phyloP scores from a whole-genome alignment of 306 rosid genomes.

The Dalbergia oliveri region DNA sequence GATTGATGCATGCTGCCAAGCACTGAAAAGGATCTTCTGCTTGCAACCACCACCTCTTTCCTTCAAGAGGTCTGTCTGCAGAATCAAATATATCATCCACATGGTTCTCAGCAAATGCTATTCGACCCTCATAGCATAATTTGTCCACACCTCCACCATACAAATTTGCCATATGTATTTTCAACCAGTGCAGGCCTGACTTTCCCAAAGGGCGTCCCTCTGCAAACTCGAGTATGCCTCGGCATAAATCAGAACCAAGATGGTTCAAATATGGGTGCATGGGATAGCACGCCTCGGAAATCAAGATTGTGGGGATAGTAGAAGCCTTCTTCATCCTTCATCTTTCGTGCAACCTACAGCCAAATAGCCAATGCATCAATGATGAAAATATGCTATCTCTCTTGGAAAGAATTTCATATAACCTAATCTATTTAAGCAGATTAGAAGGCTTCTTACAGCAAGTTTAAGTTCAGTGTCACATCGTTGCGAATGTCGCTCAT shows the following conservation, averaged over 20 bases:
- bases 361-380: conserved; percentile 41
- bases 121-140: conserved; percentile 73
- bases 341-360: conserved; percentile 90
- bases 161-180: conserved; percentile 95
- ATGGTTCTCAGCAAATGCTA: conserved; percentile 74
- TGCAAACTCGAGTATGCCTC: conserved; percentile 92
- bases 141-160: conserved; percentile 95
- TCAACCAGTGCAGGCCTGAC: conserved; percentile 91
- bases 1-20: conserved; percentile 87
- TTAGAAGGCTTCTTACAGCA: conserved; percentile 70
- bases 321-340: conserved; percentile 96
- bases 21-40: conserved; percentile 99
- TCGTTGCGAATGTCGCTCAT: conserved; percentile 87
- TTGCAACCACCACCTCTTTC: conserved; percentile 91
- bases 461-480: conserved; percentile 96
- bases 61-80: conserved; percentile 92
- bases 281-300: conserved; percentile 98
- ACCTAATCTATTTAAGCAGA: conserved; percentile 37
- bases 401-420: conserved; percentile 28
- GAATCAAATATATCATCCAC: conserved; percentile 82
- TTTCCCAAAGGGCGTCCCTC: conserved; percentile 90
- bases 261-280: conserved; percentile 97
- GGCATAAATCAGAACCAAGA: conserved; percentile 97
- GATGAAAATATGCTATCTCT: conserved; percentile 23
- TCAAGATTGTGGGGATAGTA: conserved; percentile 97